Conservation (phyloP, 2,329 filamentous ascomycete genomes). For the Fusarium veterinarium region DNA sequence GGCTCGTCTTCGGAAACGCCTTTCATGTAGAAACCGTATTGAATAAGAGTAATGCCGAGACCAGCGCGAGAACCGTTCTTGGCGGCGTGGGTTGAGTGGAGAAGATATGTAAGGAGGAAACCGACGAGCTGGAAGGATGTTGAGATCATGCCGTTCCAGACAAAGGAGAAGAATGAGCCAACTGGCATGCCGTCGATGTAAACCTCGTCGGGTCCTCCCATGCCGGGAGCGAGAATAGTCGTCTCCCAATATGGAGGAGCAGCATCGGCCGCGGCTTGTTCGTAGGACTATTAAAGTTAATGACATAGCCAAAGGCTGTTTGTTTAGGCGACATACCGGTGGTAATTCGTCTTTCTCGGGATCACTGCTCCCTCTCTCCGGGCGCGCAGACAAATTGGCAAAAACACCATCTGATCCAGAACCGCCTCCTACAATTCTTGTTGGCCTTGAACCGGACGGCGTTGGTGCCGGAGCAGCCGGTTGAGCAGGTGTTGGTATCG, state of each 20-base stretch:
- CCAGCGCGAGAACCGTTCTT: constrained; percentile 97
- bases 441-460: constrained; percentile 55
- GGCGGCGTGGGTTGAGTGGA: constrained; percentile 97
- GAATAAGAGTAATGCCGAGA: constrained; percentile 92
- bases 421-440: constrained; percentile 73
- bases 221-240: constrained; percentile 92
- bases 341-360: constrained; percentile 89
- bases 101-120: constrained; percentile 96
- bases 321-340: constrained; percentile 72
- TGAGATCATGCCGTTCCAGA: constrained; percentile 96
- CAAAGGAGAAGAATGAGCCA: constrained; percentile 85
- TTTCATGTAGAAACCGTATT: constrained; percentile 98
- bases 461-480: constrained; percentile 29
- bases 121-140: constrained; percentile 98
- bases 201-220: constrained; percentile 91
- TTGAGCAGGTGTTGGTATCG: constrained; percentile 25
- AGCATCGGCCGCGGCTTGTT: constrained; percentile 96
- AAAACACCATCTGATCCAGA: constrained; percentile 95
- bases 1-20: constrained; percentile 60
- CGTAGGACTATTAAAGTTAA: constrained; percentile 79
- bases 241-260: constrained; percentile 99
- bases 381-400: constrained; percentile 92
- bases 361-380: constrained; percentile 80
- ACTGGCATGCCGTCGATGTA: constrained; percentile 97
- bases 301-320: constrained; percentile 1